Evolutionary conservation across 306 rosid genomes (phyloP).

Genomic region (Cucurbita ficifolia): DNA sequence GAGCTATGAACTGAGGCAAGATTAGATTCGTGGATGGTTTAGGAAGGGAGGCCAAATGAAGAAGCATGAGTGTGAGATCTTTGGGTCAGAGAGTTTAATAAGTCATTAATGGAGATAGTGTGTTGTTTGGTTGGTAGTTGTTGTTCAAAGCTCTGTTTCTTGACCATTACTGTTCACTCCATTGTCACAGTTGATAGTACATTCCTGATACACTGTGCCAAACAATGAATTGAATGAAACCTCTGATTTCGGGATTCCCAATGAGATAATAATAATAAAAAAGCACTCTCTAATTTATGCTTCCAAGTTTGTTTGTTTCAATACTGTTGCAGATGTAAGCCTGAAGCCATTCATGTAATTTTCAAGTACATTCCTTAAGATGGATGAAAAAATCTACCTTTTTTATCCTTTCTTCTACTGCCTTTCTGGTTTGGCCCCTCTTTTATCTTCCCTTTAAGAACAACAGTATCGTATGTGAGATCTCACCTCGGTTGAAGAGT

Average conservation of each 20-base stretch:
- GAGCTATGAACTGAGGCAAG: background rate
- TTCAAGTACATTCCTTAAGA: background rate
- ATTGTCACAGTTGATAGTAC: slow-evolving; percentile 30
- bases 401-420: background rate
- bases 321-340: slow-evolving; percentile 7
- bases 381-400: background rate
- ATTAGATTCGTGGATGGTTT: background rate
- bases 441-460: background rate
- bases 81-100: background rate
- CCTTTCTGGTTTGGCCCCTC: background rate
- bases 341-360: background rate
- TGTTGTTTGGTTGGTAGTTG: slow-evolving; percentile 5
- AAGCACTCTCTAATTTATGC: background rate
- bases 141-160: slow-evolving; percentile 12
- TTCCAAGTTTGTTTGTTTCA: slow-evolving; percentile 2
- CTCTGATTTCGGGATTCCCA: slow-evolving; percentile 39
- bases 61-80: background rate
- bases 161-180: slow-evolving; percentile 26
- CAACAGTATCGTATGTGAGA: too few relatives aligned
- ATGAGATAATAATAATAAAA: background rate
- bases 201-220: slow-evolving; percentile 28
- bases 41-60: background rate
- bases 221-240: slow-evolving; percentile 31
- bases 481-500: too few relatives aligned
- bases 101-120: slow-evolving; percentile 7